These are phyloP conservation scores for Tripterygium wilfordii DNA, from an alignment of 177 flowering plant genomes.

Conservation along the genomic window DNA sequence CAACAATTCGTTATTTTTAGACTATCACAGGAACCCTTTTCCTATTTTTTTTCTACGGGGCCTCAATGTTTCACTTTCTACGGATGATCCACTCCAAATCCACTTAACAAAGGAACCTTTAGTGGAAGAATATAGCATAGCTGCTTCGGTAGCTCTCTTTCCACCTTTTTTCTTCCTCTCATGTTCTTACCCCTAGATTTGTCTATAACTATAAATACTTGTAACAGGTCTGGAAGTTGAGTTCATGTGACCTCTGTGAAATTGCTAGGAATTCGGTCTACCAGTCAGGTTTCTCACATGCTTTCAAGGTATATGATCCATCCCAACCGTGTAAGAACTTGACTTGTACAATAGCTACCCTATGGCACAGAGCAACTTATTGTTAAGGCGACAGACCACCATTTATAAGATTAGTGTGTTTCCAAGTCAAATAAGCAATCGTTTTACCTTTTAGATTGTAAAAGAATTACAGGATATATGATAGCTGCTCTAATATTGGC, in stretches of 20 bases:
- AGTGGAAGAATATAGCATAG: constrained; percentile 98
- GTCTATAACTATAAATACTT: not conserved
- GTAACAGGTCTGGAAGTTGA: constrained; percentile 90
- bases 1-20: constrained; percentile 93
- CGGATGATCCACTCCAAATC: constrained; percentile 97
- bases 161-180: no score
- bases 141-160: constrained; percentile 68
- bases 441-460: no score
- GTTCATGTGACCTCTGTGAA: constrained; percentile 94
- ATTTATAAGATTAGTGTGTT: no score
- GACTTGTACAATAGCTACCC: no score
- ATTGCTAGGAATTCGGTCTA: constrained; percentile 94
- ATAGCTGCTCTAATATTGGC: no score
- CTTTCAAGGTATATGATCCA: constrained; percentile 58
- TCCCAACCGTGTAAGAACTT: no score
- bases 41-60: constrained; percentile 85
- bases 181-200: no score
- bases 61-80: constrained; percentile 95
- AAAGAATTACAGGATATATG: no score
- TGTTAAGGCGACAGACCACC: no score
- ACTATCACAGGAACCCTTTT: constrained; percentile 92
- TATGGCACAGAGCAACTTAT: no score
- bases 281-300: constrained; percentile 97
- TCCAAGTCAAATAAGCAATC: no score
- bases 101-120: constrained; percentile 95